Conservation (phyloP, 2,329 filamentous ascomycete genomes). For the Aspergillus brunneoviolaceus region DNA sequence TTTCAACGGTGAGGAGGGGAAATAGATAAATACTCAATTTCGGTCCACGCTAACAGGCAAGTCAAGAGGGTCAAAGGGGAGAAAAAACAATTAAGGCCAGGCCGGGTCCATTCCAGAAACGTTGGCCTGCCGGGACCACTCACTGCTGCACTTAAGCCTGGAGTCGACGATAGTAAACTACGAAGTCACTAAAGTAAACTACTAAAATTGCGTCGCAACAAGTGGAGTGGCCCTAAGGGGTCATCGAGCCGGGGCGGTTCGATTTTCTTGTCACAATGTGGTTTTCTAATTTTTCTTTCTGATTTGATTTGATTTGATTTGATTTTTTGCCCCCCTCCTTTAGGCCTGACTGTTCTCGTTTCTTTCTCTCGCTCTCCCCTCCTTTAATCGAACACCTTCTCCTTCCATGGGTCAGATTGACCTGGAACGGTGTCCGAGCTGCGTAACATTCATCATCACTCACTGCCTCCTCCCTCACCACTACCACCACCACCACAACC, state of each 20-base stretch:
- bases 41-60: neutral
- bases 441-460: neutral
- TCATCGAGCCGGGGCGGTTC: slow-evolving; percentile 9
- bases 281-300: slow-evolving; percentile 5
- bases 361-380: slow-evolving; percentile 11
- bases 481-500: neutral
- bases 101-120: neutral
- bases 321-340: slow-evolving; percentile 11
- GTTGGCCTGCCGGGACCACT: neutral
- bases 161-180: neutral
- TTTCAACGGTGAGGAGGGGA: neutral
- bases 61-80: neutral
- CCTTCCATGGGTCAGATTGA: slow-evolving; percentile 7
- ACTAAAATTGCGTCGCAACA: neutral
- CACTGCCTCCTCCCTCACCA: neutral
- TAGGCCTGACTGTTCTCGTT: neutral
- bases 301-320: too few relatives aligned
- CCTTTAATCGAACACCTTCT: neutral
- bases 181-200: neutral
- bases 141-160: neutral
- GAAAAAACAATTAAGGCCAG: neutral
- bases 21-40: neutral
- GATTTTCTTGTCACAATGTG: slow-evolving; percentile 12
- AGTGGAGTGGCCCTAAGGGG: slow-evolving; percentile 10
- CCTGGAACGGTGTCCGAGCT: slow-evolving; percentile 4